Conservation (phyloP, 352 stramenopile species). For the Phytophthora nicotianae region DNA sequence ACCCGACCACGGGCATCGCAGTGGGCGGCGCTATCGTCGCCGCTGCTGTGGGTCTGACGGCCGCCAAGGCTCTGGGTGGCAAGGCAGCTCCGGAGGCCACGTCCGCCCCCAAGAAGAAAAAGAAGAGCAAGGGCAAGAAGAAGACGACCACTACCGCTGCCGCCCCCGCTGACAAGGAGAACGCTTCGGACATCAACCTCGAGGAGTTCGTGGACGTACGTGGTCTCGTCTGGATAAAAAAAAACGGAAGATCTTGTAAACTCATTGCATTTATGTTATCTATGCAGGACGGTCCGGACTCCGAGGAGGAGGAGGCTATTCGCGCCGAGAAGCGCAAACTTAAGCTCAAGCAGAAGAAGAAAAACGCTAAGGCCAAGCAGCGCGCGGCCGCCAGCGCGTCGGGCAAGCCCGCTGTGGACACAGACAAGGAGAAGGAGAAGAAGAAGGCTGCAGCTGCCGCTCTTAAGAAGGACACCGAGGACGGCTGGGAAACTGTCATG, state of each 20-base stretch:
- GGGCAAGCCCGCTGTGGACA: slow-evolving; percentile 33
- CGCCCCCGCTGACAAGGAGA: slow-evolving; percentile 34
- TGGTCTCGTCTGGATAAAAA: background rate
- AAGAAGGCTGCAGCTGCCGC: slow-evolving; percentile 45
- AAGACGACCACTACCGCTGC: slow-evolving; percentile 31
- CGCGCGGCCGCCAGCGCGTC: slow-evolving; percentile 23
- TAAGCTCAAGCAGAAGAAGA: slow-evolving; percentile 85
- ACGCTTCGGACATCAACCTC: slow-evolving; percentile 57
- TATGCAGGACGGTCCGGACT: slow-evolving; percentile 69
- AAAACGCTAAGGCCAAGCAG: slow-evolving; percentile 80
- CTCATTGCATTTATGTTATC: slow-evolving; percentile 2
- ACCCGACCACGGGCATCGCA: slow-evolving; percentile 61
- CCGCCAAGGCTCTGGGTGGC: slow-evolving; percentile 65
- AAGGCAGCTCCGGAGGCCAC: slow-evolving; percentile 33
- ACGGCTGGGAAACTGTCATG: slow-evolving; percentile 85
- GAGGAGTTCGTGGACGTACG: slow-evolving; percentile 69
- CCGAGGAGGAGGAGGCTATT: slow-evolving; percentile 79
- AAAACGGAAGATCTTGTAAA: background rate
- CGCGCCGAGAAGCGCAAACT: slow-evolving; percentile 81
- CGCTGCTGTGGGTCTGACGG: slow-evolving; percentile 68
- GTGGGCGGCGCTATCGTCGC: slow-evolving; percentile 73
- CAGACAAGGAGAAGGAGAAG: slow-evolving; percentile 57
- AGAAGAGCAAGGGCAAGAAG: slow-evolving; percentile 69
- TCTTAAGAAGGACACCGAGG: slow-evolving; percentile 70
- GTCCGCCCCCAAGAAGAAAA: slow-evolving; percentile 53